A percentile compares a stretch with the other conserved stretches of the same genome.
phyloP scores from a whole-genome alignment of 306 rosid species.

The Quercus berberidifolia region DNA sequence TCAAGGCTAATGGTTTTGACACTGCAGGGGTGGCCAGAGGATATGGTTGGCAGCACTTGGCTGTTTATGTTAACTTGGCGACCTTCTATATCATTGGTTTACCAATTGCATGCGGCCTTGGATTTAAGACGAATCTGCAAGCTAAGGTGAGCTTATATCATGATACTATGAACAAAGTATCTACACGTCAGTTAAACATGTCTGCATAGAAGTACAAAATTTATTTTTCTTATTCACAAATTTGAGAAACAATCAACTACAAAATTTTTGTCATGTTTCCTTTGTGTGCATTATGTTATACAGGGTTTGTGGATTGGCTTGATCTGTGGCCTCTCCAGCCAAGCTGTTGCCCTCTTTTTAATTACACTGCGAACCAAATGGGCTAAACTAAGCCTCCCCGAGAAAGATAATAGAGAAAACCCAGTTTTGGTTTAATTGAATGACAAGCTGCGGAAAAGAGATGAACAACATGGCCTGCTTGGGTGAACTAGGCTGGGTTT shows the following conservation, averaged over 20 bases:
- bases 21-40: conserved; percentile 78
- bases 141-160: conserved; percentile 40
- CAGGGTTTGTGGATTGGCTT: conserved; percentile 73
- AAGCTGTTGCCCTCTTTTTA: conserved; percentile 40
- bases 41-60: conserved; percentile 78
- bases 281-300: too few species aligned
- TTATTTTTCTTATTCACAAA: background rate
- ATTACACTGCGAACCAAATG: conserved; percentile 38
- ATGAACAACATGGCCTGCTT: too few species aligned
- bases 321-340: conserved; percentile 62
- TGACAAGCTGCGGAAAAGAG: too few species aligned
- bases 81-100: conserved; percentile 68
- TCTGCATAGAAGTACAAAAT: background rate
- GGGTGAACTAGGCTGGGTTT: too few species aligned
- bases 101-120: conserved; percentile 58
- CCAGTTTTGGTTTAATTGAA: background rate
- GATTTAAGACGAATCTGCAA: conserved; percentile 46
- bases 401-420: conserved; percentile 7
- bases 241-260: background rate
- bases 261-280: too few species aligned
- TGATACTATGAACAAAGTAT: background rate
- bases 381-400: conserved; percentile 31
- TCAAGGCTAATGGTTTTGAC: conserved; percentile 3
- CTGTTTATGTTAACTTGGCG: conserved; percentile 52
- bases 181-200: background rate